phyloP scores from a whole-genome alignment of 2,329 filamentous ascomycete genomes.

The Neofusicoccum ribis region DNA sequence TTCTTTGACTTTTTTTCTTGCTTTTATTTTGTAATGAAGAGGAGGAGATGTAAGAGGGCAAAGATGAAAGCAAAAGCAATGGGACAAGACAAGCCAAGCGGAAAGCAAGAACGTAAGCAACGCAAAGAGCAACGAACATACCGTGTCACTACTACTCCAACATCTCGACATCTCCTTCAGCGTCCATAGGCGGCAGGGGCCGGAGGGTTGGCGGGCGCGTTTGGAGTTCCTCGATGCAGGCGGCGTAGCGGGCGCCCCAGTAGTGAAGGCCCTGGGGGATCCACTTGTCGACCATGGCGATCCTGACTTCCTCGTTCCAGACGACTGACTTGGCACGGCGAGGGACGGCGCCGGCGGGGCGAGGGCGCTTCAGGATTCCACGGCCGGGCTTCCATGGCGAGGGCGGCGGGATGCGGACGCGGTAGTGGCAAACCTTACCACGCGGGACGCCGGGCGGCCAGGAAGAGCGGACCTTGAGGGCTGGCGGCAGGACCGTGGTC shows the following conservation, averaged over 20 bases:
- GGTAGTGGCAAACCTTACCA: no score
- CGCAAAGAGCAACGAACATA: background rate
- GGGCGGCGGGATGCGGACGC: background rate
- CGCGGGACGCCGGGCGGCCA: no score
- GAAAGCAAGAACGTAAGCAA: background rate
- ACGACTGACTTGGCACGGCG: background rate
- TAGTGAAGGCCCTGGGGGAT: background rate
- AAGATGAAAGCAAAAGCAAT: background rate
- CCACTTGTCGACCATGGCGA: background rate
- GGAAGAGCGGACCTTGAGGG: no score
- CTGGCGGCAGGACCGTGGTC: no score
- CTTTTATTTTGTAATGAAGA: no score
- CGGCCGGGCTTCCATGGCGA: slow-evolving; percentile 5
- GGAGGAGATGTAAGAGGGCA: background rate
- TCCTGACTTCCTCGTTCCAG: background rate
- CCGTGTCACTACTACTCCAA: background rate
- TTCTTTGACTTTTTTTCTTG: no score
- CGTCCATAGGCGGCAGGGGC: background rate
- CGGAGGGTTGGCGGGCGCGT: background rate
- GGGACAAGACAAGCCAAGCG: background rate
- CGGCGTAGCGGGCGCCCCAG: background rate
- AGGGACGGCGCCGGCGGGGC: background rate
- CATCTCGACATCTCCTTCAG: slow-evolving; percentile 2
- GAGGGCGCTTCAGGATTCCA: background rate
- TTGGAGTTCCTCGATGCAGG: background rate